Conservation (phyloP, 345 rosid species). For the Populus euphratica region DNA sequence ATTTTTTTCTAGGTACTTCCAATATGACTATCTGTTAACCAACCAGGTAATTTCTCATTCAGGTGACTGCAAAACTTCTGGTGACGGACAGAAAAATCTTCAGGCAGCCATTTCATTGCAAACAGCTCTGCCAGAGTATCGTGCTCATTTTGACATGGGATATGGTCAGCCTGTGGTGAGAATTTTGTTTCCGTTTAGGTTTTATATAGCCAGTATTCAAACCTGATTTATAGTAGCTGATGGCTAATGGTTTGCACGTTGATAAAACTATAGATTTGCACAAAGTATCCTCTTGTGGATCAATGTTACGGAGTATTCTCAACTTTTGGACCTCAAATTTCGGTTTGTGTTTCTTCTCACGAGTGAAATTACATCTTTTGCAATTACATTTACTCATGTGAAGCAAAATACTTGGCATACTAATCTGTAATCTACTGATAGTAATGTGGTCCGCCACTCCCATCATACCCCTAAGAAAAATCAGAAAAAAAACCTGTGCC, state of each 20-base stretch:
- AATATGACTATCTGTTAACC: conserved; percentile 6
- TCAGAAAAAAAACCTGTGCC: no score
- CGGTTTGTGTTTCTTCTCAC: conserved; percentile 35
- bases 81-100: conserved; percentile 43
- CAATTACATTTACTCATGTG: background rate
- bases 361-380: background rate
- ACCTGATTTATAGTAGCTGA: background rate
- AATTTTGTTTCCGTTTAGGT: background rate
- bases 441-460: background rate
- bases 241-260: conserved; percentile 16
- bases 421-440: background rate
- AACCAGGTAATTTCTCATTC: conserved; percentile 18
- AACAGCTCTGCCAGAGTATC: conserved; percentile 45
- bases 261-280: conserved; percentile 41
- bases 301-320: conserved; percentile 74
- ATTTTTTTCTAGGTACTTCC: background rate
- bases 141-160: conserved; percentile 54
- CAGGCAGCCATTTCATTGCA: conserved; percentile 48
- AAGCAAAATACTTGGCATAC: background rate
- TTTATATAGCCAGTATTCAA: background rate
- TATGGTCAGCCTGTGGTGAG: conserved; percentile 66
- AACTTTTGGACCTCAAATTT: conserved; percentile 58
- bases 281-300: conserved; percentile 60
- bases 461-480: background rate
- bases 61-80: conserved; percentile 57